Evolutionary conservation across 2,329 filamentous ascomycete genomes (phyloP).

Genomic region (Aspergillus candidus): DNA sequence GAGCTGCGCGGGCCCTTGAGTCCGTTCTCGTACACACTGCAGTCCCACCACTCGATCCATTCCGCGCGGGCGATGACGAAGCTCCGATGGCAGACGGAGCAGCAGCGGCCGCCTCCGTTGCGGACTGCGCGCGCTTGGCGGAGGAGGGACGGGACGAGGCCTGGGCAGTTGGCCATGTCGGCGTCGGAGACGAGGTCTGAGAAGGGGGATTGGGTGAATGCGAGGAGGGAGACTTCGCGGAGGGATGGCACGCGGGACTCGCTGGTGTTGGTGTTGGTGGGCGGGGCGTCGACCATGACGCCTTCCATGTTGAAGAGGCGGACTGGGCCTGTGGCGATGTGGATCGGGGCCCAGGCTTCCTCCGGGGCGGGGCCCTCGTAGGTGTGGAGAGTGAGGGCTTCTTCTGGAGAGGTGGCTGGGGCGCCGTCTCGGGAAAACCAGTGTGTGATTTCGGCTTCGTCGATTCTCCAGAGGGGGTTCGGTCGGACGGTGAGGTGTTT

Average conservation of each 20-base stretch:
- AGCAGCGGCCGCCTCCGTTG: slow-evolving; percentile 33
- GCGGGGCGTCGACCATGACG: slow-evolving; percentile 11
- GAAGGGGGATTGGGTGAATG: slow-evolving; percentile 31
- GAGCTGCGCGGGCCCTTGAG: slow-evolving; percentile 26
- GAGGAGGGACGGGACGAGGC: slow-evolving; percentile 31
- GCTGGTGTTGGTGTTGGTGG: neutral
- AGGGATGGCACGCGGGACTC: slow-evolving; percentile 33
- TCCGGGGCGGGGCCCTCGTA: slow-evolving; percentile 23
- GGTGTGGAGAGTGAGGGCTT: slow-evolving; percentile 11
- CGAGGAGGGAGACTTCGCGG: slow-evolving; percentile 38
- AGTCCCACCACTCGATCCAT: slow-evolving; percentile 44
- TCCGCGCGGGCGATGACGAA: slow-evolving; percentile 39
- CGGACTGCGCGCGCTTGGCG: slow-evolving; percentile 29
- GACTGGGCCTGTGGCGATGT: slow-evolving; percentile 31
- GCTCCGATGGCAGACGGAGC: slow-evolving; percentile 35
- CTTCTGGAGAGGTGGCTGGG: slow-evolving; percentile 1
- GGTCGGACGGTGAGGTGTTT: slow-evolving; percentile 35
- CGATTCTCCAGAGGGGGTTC: slow-evolving; percentile 34
- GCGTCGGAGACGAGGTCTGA: slow-evolving; percentile 32
- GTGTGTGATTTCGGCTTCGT: slow-evolving; percentile 24
- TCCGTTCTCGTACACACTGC: slow-evolving; percentile 34
- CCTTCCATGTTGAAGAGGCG: slow-evolving; percentile 33
- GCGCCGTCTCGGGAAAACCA: slow-evolving; percentile 25
- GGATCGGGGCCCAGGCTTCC: slow-evolving; percentile 31
- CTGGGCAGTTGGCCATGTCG: slow-evolving; percentile 30